phyloP scores from a whole-genome alignment of 1,284 basidiomycete species.

The Fistulinella cinereoalba region DNA sequence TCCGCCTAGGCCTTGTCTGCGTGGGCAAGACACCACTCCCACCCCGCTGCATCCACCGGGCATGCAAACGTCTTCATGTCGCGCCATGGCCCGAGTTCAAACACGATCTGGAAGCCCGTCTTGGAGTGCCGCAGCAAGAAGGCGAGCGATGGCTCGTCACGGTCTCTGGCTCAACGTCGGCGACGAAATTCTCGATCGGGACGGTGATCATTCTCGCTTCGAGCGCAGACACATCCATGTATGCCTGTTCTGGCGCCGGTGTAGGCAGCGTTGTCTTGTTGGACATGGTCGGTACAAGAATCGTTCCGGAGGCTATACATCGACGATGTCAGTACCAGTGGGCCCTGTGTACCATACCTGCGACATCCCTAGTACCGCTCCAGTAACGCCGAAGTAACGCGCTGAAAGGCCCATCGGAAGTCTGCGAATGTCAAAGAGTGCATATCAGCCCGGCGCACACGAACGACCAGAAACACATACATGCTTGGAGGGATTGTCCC shows the following conservation, averaged over 20 bases:
- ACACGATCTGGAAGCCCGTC: constrained; percentile 41
- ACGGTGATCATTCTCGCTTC: constrained; percentile 44
- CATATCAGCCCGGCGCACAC: no score
- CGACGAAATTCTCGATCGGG: constrained; percentile 38
- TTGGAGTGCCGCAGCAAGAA: constrained; percentile 50
- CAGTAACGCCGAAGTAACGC: constrained; percentile 44
- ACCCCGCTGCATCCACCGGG: constrained; percentile 13
- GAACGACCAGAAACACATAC: constrained; percentile 1
- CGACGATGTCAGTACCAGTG: no score
- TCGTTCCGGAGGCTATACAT: no score
- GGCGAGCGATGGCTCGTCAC: constrained; percentile 42
- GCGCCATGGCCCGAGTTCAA: constrained; percentile 52
- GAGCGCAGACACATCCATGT: constrained; percentile 49
- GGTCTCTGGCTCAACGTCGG: constrained; percentile 30
- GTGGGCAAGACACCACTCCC: constrained; percentile 40
- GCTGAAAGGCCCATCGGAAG: constrained; percentile 54
- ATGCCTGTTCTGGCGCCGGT: constrained; percentile 37
- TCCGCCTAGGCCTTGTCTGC: constrained; percentile 41
- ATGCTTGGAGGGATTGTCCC: constrained; percentile 46
- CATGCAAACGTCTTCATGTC: constrained; percentile 43
- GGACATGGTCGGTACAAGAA: no score
- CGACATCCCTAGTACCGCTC: constrained; percentile 51
- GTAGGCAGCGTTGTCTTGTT: constrained; percentile 8
- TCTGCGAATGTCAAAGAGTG: constrained; percentile 13
- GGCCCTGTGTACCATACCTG: constrained; percentile 54